Conservation (phyloP, 257 asterid genomes). For the Solanum chilense region DNA sequence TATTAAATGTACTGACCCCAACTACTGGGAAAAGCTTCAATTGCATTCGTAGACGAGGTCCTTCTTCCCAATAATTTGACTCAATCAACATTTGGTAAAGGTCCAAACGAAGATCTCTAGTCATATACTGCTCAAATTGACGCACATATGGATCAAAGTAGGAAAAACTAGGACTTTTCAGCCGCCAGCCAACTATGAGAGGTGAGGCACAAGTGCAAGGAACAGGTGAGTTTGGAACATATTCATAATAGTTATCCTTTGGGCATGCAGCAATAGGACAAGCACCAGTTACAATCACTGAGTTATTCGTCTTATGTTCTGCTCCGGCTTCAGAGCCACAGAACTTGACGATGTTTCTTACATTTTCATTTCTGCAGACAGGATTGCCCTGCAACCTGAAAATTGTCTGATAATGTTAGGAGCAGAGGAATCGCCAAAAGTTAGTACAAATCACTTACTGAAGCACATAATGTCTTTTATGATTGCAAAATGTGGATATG, state of each 20-base stretch:
- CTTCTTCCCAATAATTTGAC: conserved; percentile 55
- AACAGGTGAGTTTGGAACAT: conserved; percentile 48
- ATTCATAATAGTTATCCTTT: conserved; percentile 13
- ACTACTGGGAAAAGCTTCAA: conserved; percentile 65
- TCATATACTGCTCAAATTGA: conserved; percentile 40
- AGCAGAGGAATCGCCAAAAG: background rate
- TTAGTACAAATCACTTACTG: background rate
- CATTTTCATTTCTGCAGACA: conserved; percentile 22
- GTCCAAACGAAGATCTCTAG: conserved; percentile 44
- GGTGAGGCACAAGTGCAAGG: conserved; percentile 83
- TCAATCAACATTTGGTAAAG: conserved; percentile 52
- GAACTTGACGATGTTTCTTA: conserved; percentile 13
- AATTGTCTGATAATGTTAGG: background rate
- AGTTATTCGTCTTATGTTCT: conserved; percentile 12
- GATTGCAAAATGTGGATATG: background rate
- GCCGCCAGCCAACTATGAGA: conserved; percentile 64
- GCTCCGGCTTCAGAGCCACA: conserved; percentile 48
- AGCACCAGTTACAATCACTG: conserved; percentile 1
- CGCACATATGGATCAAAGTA: conserved; percentile 53
- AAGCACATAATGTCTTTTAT: background rate
- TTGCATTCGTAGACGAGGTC: conserved; percentile 75
- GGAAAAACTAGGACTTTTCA: conserved; percentile 86
- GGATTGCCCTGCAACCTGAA: conserved; percentile 83
- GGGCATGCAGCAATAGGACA: conserved; percentile 55
- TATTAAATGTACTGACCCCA: conserved; percentile 31